Conservation (phyloP, 2,329 filamentous ascomycete genomes). For the Coleophoma cylindrospora region DNA sequence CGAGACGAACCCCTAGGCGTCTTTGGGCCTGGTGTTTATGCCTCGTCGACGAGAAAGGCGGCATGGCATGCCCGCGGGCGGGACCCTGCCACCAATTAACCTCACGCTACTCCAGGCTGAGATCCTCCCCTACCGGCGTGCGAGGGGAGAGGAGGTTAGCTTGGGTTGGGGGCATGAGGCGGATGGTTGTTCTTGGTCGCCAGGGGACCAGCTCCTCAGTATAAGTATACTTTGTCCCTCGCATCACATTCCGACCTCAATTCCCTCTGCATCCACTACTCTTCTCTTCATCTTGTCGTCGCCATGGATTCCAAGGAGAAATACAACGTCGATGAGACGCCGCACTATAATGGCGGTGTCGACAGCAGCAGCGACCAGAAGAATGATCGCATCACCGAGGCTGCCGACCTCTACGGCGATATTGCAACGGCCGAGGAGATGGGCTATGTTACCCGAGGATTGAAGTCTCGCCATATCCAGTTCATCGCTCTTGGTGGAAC, state of each 20-base stretch:
- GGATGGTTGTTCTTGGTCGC: neutral
- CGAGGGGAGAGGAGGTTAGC: neutral
- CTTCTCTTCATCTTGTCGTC: neutral
- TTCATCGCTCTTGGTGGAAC: slow-evolving; percentile 56
- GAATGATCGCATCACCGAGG: slow-evolving; percentile 34
- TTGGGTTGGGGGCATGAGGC: neutral
- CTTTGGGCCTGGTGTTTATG: neutral
- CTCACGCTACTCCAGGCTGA: neutral
- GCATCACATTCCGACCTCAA: slow-evolving; percentile 2
- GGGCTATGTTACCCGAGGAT: slow-evolving; percentile 43
- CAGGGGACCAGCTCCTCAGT: neutral
- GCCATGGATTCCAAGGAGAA: slow-evolving; percentile 19
- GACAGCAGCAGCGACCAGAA: slow-evolving; percentile 20
- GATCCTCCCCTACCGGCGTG: neutral
- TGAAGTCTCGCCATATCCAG: slow-evolving; percentile 46
- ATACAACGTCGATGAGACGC: slow-evolving; percentile 15
- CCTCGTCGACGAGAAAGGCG: neutral
- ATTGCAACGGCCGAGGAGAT: slow-evolving; percentile 42
- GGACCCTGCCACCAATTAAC: neutral
- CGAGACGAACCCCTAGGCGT: neutral
- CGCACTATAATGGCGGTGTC: slow-evolving; percentile 13
- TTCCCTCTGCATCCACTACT: neutral
- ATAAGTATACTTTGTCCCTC: neutral
- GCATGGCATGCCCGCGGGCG: neutral
- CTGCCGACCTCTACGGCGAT: slow-evolving; percentile 46